Conservation (phyloP, 2,329 filamentous ascomycete species). For the Hypoxylon sp. region DNA sequence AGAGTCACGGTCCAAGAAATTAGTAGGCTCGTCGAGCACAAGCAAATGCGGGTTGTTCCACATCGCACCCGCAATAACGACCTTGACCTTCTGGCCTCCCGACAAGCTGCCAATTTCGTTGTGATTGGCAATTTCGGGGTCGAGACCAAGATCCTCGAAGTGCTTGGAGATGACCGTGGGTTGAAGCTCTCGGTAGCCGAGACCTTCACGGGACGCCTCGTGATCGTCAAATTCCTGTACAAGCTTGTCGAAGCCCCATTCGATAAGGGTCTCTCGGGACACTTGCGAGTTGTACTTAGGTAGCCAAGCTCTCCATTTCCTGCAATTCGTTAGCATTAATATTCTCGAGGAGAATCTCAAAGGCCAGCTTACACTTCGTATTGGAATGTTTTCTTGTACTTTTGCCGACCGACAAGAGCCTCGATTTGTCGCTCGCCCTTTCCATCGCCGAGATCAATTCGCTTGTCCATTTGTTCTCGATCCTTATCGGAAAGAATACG, state of each 20-base stretch:
- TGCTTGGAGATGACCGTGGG: conserved; percentile 97
- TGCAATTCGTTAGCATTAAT: conserved; percentile 57
- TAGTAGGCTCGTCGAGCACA: conserved; percentile 98
- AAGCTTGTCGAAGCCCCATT: conserved; percentile 91
- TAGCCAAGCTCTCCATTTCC: conserved; percentile 89
- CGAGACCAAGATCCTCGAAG: conserved; percentile 95
- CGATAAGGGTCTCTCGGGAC: conserved; percentile 89
- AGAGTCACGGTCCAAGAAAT: conserved; percentile 98
- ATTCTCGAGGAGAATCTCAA: background rate
- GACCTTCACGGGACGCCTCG: conserved; percentile 97
- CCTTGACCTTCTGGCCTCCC: conserved; percentile 99
- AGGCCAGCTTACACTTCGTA: conserved; percentile 82
- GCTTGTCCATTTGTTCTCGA: conserved; percentile 91
- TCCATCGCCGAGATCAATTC: conserved; percentile 87
- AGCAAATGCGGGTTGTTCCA: conserved; percentile 99
- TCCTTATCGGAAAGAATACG: conserved; percentile 89
- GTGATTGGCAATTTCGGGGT: conserved; percentile 98
- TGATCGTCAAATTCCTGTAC: conserved; percentile 99
- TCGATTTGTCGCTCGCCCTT: conserved; percentile 84
- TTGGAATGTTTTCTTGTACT: conserved; percentile 99
- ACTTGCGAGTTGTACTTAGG: conserved; percentile 96
- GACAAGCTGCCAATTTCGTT: conserved; percentile 97
- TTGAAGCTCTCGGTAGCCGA: conserved; percentile 94
- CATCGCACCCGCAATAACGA: conserved; percentile 95
- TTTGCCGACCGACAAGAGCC: conserved; percentile 93